Evolutionary conservation across 768 basidiomycete species (phyloP), one percentile per base, ranked within the genome.

Genomic region (Russula foetens): DNA sequence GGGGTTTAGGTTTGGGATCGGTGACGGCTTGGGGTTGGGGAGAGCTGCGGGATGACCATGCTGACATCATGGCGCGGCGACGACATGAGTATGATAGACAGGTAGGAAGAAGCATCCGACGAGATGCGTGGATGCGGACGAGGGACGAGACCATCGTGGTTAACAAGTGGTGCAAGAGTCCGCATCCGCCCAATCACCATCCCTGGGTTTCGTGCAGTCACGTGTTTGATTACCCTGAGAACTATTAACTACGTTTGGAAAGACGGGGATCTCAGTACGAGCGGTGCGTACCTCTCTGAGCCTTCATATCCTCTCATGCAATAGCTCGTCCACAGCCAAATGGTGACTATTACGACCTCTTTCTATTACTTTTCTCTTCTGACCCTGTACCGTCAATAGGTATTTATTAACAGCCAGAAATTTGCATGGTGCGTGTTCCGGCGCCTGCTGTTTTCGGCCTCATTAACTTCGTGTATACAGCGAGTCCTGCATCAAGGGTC

Each of bases 61-160:
- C 81, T 45, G 86, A 85, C 82, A 86, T 85, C 81, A 85, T 82
- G 1, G 84, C 84, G 67, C 81, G 77, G 57, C 84, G 79, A 52
- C 38, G 29, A 58, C 73, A 73, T 70, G 69, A 65, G 75, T 73
- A 43, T 70, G 73, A 59, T 72, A 71, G 31, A 71, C 62, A 54
- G 8, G 50, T 60, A 43, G n/a, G 59, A 28, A 3, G 53, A 45
- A 39, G 62, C 58, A 33, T 55, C 26, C 58, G 53, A 55, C 38
- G 62, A 4, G 62, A 56, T 8, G 58, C 14, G n/a, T 52, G 60
- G 24, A 62, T 21, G 44, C 62, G 57, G 3, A 63, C 59, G 11
- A 63, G 43, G 53, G 55, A 26, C 17, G 54, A 54, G 9, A 50
- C 38, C 50, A 53, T 56, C 21, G 60, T 58, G 17, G 54, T 23